Evolutionary conservation across 352 stramenopile species (phyloP), one percentile per base, ranked within the genome.

Genomic region (Phytophthora crassamura): DNA sequence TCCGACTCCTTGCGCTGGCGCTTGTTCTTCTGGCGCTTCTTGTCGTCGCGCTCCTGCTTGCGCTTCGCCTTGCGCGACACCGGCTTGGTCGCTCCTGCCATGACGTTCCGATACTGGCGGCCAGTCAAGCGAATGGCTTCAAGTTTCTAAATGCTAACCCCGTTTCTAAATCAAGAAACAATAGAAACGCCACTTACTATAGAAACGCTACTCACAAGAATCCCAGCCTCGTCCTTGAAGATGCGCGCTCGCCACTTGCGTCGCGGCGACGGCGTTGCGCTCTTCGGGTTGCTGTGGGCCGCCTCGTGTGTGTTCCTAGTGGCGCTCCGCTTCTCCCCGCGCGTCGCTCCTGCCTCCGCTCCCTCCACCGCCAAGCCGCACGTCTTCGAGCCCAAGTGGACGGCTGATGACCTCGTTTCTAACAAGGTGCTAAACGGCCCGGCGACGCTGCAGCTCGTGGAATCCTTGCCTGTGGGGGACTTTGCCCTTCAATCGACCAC

Each of bases 21-120:
- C 69, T 90, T 90, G 61, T 84, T 82, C 50, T 83, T 85, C 40
- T 72, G 69, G 30, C 75, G 82, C 65, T 95, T 95, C 76, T 93
- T 93, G 59, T 91, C 78, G 22, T 87, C 66, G 53, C 86, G 86
- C 78, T 88, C 76, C 48, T 71, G 72, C 72, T 93, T 93, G 70
- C 86, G 86, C 75, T 91, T 91, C 46, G 74, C 74, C 77, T 93
- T 95, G 67, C 86, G 82, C 54, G 75, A 81, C 54, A 78, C 33
- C 40, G 47, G 16, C 33, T 57, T 72, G 18, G 28, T 32, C 28
- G 28, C 28, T 32, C 16, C 75, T 38, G 67, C 25, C 39, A 50
- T 67, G 64, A 77, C 30, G 25, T 30, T 25, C 22, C 22, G 32
- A 36, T 49, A 40, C 8, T 67, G 33, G 53, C 5, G 14, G 30